Evolutionary conservation across 2,329 filamentous ascomycete genomes (phyloP), one percentile per base, ranked within the genome.

Genomic region (Curvularia lunata): DNA sequence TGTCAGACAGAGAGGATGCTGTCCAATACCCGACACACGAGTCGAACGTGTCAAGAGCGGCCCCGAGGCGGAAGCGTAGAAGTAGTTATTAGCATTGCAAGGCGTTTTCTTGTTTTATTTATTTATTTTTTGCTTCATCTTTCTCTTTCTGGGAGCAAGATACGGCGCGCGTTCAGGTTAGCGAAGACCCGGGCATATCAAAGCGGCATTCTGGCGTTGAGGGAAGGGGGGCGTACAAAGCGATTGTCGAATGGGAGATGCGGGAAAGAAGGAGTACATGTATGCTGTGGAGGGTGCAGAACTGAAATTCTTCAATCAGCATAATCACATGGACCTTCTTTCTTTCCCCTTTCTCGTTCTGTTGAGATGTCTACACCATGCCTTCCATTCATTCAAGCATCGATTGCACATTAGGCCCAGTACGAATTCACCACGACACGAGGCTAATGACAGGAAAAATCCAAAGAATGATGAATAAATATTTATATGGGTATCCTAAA

Each of bases 41-140:
- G 41, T 6, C 5, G 7, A 3, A 1, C 2, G 23, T 27, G 18
- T 12, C 2, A 5, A 28, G 19, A 5, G 1, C 18, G 16, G 32
- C 16, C 8, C n/a, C 21, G 7, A 7, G 13, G 23, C 19, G 10
- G 23, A 40, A 41, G 25, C 5, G 19, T 34, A 40, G 43, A 30
- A 18, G 30, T 48, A 37, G 48, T 45, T 34, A 43, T 43, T 58
- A 54, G 58, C 54, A 60, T 62, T 57, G 53, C 41, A 55, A 48
- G 59, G 59, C 57, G 60, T 60, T 52, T 48, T 46, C 8, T 13
- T 46, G 2, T 2, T 46, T 46, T n/a, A 13, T 32, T 30, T 13
- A 2, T 32, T 46, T 4, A n/a, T 18, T 12, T 32, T 9, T 12
- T 46, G 8, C 16, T 25, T 40, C 18, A 1, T 21, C 3, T 12